Evolutionary conservation across 176 grass and related monocot genomes (phyloP), one percentile per base, ranked within the genome.

Genomic region (Rhynchospora pubera): DNA sequence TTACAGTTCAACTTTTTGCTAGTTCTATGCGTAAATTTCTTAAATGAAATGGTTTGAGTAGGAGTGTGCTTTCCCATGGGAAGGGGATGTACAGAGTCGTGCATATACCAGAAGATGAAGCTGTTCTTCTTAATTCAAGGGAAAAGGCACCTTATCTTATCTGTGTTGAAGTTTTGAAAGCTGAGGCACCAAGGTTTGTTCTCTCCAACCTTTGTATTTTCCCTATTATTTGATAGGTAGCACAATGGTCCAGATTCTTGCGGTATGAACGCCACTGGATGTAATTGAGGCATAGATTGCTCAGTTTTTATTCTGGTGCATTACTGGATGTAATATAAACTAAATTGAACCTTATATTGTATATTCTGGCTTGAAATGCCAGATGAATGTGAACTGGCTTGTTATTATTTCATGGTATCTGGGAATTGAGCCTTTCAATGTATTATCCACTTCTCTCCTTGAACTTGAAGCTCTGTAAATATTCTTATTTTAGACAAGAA

Each of bases 121-220:
- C 86, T 78, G 87, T 99, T 87, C 96, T 99, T 87, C 83, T 99
- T 12, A 99, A 99, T 77, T 99, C 96, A 50, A 95, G 96, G 83
- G 96, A 99, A 75, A 99, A 99, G 63, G 96, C 96, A 85, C 96
- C 96, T 79, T 99, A 91, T 91, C 96, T 99, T 82, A 95, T 99
- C 86, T 99, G 96, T 9, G 91, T 95, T 81, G 96, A 99, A 88
- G 96, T 99, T 88, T 85, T 99, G 61, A 99, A 99, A 95, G 93
- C 85, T 87, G 96, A 99, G 85, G 48, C 82, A 56, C 86, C 84
- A 77, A 93, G 93, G 96, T 99, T 85, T 89, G 74, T 55, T 86
- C 64, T 61, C 44, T 65, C 70, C 73, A 57, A 87, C 7, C 74
- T 79, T 85, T 79, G 53, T 47, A 24, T 79, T 68, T 23, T 64